These are phyloP conservation scores for Cytospora schulzeri DNA, from an alignment of 2,329 filamentous ascomycete genomes.

Conservation along the genomic window DNA sequence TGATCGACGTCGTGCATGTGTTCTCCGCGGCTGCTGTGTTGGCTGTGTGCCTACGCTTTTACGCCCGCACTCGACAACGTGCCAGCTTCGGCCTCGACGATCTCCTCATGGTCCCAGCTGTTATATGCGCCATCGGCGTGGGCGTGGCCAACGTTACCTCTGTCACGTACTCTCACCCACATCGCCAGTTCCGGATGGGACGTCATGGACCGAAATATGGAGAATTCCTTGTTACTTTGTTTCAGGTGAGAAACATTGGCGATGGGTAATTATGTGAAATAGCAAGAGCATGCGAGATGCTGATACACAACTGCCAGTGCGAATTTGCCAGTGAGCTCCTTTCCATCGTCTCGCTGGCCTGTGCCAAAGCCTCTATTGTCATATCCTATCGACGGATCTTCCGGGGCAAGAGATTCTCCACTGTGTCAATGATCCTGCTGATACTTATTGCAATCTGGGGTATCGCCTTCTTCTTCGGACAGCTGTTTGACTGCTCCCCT, in stretches of 20 bases:
- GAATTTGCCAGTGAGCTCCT: not conserved
- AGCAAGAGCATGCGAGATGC: not conserved
- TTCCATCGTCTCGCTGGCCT: not conserved
- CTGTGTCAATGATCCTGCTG: not conserved
- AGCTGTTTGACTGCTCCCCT: not conserved
- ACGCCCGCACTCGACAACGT: not conserved
- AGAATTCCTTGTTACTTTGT: not conserved
- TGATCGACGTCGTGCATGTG: not conserved
- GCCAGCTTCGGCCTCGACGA: not conserved
- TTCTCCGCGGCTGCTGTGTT: not conserved
- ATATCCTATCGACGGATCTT: constrained; percentile 2
- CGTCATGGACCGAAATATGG: not conserved
- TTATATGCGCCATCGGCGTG: not conserved
- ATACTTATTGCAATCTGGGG: not conserved
- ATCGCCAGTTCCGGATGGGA: not conserved
- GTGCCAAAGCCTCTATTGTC: not conserved
- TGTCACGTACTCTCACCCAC: not conserved
- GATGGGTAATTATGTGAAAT: not conserved
- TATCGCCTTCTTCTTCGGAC: not conserved
- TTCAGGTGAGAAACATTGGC: not conserved
- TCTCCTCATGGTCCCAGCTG: not conserved
- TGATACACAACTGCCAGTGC: not conserved
- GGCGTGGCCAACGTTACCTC: constrained; percentile 3
- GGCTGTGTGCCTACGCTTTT: not conserved
- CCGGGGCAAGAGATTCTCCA: not conserved